Evolutionary conservation across 371 early-diverging fungal genomes (phyloP).

Genomic region (Apophysomyces sp.): DNA sequence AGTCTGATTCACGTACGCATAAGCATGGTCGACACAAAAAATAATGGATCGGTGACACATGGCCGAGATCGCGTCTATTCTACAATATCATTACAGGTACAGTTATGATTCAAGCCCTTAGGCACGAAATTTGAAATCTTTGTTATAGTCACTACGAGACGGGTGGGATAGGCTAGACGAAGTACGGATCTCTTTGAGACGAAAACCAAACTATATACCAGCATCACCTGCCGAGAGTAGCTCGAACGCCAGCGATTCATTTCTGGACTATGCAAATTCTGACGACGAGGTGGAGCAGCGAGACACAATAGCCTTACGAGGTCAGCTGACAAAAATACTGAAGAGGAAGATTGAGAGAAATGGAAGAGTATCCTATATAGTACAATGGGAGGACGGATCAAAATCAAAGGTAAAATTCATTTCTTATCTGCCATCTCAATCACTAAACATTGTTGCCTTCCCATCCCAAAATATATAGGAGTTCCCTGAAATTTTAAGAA

Average conservation of each 20-base stretch:
- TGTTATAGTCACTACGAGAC: not conserved
- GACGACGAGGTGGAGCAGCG: not conserved
- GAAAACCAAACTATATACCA: not conserved
- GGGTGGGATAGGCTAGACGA: not conserved
- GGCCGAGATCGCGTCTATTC: not conserved
- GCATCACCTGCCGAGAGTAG: not conserved
- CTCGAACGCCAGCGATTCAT: not conserved
- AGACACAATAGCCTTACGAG: not conserved
- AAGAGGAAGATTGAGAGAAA: not conserved
- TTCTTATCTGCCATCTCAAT: not conserved
- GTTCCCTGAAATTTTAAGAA: not conserved
- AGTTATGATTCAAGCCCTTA: not conserved
- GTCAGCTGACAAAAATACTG: not conserved
- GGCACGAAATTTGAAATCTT: not conserved
- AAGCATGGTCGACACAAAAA: not conserved
- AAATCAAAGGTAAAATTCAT: not conserved
- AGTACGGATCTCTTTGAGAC: not conserved
- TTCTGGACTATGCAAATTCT: not conserved
- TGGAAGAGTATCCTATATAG: slow-evolving; percentile 6
- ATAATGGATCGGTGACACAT: not conserved
- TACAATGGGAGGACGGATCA: slow-evolving; percentile 5
- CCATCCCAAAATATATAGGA: not conserved
- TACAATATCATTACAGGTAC: not conserved
- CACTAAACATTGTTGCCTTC: not conserved
- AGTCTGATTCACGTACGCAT: too few species aligned